A percentile compares a stretch with the other conserved stretches of the same genome.
These are phyloP conservation scores for Phoma sp. DNA, from an alignment of 2,329 filamentous ascomycete species.

Conservation along the genomic window DNA sequence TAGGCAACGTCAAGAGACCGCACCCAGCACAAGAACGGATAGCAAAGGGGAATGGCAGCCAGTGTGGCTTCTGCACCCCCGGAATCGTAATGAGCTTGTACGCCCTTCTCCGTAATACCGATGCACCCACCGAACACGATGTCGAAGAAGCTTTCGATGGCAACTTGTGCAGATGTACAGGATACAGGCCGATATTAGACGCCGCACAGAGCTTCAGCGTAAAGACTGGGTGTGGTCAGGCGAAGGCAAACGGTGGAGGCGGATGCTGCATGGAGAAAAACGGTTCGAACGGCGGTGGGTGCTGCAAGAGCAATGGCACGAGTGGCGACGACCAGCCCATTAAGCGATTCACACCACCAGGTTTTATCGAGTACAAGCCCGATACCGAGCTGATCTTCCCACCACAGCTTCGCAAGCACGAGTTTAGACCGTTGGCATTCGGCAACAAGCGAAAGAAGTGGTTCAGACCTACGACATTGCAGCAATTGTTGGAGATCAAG, in stretches of 20 bases:
- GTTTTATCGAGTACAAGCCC: constrained; percentile 92
- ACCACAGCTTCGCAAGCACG: constrained; percentile 79
- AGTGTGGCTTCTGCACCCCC: constrained; percentile 95
- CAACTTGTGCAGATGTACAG: constrained; percentile 93
- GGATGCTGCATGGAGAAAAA: constrained; percentile 75
- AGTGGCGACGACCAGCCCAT: constrained; percentile 51
- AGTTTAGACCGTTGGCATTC: constrained; percentile 81
- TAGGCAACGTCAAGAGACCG: constrained; percentile 83
- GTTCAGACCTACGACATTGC: constrained; percentile 86
- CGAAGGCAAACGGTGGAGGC: constrained; percentile 63
- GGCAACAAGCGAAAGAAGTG: constrained; percentile 95
- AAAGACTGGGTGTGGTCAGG: constrained; percentile 62
- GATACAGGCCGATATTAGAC: constrained; percentile 91
- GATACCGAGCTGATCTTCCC: constrained; percentile 97
- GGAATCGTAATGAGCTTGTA: constrained; percentile 98
- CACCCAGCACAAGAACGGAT: constrained; percentile 92
- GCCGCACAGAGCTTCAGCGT: constrained; percentile 87
- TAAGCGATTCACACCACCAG: constrained; percentile 79
- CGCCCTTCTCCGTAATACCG: constrained; percentile 85
- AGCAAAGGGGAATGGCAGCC: constrained; percentile 88
- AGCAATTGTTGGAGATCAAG: constrained; percentile 93
- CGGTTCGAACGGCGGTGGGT: constrained; percentile 49
- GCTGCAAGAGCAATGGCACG: constrained; percentile 48
- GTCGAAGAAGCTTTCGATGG: constrained; percentile 97
- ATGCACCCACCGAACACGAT: constrained; percentile 76